These are phyloP conservation scores for Pisolithus albus DNA, from an alignment of 768 basidiomycete genomes.

Conservation along the genomic window DNA sequence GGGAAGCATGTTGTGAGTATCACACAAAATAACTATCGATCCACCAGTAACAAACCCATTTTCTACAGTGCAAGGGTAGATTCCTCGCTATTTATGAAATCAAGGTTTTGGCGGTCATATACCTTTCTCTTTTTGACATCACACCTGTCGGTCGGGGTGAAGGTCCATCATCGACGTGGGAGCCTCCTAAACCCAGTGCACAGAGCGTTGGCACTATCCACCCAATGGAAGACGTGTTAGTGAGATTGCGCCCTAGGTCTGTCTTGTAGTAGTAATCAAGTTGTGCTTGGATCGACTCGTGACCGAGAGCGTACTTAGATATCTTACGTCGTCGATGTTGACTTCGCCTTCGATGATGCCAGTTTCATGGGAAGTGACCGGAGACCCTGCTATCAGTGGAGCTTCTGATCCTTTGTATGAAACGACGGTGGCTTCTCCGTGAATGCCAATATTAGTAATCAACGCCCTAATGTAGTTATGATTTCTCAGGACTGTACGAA, in stretches of 20 bases:
- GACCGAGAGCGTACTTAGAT: no score
- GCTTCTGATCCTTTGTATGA: no score
- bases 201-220: neutral
- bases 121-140: neutral
- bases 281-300: no score
- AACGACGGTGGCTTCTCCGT: no score
- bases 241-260: neutral
- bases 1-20: conserved; percentile 15
- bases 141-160: neutral
- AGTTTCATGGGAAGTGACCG: no score
- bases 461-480: no score
- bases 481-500: no score
- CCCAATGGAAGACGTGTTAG: neutral
- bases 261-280: neutral
- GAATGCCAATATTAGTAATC: no score
- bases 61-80: neutral
- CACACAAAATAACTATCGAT: no score
- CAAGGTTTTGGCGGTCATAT: neutral
- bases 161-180: neutral
- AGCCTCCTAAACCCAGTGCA: neutral
- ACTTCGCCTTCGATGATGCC: no score
- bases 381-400: no score
- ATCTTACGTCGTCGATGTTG: no score
- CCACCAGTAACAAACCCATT: neutral
- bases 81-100: neutral